Base-by-base conservation (phyloP, 768 basidiomycete genomes). In the Suillus plorans region DNA sequence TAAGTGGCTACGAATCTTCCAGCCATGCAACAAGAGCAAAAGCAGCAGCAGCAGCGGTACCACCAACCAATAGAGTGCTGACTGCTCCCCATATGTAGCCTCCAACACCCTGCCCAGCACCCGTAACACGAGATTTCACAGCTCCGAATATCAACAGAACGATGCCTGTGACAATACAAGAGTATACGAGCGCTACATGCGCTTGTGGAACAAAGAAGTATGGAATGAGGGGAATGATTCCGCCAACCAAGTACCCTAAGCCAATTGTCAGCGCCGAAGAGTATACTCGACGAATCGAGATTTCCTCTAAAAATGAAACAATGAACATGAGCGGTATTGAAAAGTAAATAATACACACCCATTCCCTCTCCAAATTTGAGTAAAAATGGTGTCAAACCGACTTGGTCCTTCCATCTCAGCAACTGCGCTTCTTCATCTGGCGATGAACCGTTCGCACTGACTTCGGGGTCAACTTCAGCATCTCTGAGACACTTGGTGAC, bases 341-440 rank as follows among this genome's bases (percentile, higher is more conserved):
- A 57, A 18, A 41, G 4, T 14, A 22, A 59, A 71, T 25, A 25
- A 63, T 0, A 80, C 87, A 64, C 68, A 92, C 91, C 91, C 61
- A 97, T 74, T 22, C 95, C 94, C 74, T 93, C 91, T n/a, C 96
- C 96, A 69, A 98, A 98, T 78, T 94, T 97, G 69, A 99, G 85
- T 69, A 99, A 78, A 80, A 99, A 99, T 2, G 94, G 88, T 0
- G 97, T 96, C 42, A 99, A 75, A 0, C 97, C 97, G 65, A 96
- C 86, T 42, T 91, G 87, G 53, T 87, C 85, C 67, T 86, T 88
- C 87, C 90, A 92, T 67, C 82, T 82, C 58, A 90, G 77, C 16
- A 78, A 73, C 16, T 82, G 81, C 2, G 77, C 82, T 72, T 94
- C 92, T 64, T 85, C 85, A 63, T 89, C 86, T 16, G 73, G 61